Evolutionary conservation across 1,284 basidiomycete genomes (phyloP).

Genomic region (Sutorius eximius): DNA sequence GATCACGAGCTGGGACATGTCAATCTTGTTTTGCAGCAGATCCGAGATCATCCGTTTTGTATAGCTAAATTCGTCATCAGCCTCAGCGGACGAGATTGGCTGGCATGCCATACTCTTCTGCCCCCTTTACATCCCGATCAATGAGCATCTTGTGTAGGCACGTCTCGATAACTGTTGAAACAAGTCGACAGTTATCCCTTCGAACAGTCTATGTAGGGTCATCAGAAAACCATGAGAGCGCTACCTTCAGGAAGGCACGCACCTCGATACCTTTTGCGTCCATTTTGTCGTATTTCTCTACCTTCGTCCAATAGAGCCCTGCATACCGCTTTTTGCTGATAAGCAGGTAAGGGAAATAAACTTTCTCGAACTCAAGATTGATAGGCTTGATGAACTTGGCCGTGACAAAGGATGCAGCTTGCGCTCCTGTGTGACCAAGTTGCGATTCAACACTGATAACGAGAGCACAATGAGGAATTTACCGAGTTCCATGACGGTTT

Average conservation of each 20-base stretch:
- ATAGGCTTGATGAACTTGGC: slow-evolving; percentile 90
- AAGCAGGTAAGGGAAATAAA: slow-evolving; percentile 94
- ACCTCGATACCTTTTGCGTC: slow-evolving; percentile 98
- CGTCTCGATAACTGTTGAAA: slow-evolving; percentile 94
- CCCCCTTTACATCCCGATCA: slow-evolving; percentile 87
- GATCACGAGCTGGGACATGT: slow-evolving; percentile 97
- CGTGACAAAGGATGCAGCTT: slow-evolving; percentile 94
- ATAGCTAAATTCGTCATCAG: slow-evolving; percentile 57
- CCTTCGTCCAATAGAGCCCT: slow-evolving; percentile 91
- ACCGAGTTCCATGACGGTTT: slow-evolving; percentile 87
- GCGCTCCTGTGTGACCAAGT: slow-evolving; percentile 59
- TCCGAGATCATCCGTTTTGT: slow-evolving; percentile 92
- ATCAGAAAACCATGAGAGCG: not conserved
- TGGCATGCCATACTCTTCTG: slow-evolving; percentile 69
- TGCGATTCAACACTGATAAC: not conserved
- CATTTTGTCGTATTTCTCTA: slow-evolving; percentile 97
- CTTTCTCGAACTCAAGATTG: slow-evolving; percentile 98
- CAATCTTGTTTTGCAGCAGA: slow-evolving; percentile 90
- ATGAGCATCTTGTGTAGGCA: slow-evolving; percentile 97
- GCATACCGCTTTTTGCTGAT: slow-evolving; percentile 98
- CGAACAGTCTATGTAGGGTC: slow-evolving; percentile 77
- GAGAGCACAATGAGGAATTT: slow-evolving; percentile 20
- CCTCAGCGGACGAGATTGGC: slow-evolving; percentile 1
- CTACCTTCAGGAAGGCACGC: slow-evolving; percentile 21
- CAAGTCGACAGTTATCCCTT: slow-evolving; percentile 92